Evolutionary conservation across 129 eudicot genomes (phyloP).

Genomic region (Logfia minima): DNA sequence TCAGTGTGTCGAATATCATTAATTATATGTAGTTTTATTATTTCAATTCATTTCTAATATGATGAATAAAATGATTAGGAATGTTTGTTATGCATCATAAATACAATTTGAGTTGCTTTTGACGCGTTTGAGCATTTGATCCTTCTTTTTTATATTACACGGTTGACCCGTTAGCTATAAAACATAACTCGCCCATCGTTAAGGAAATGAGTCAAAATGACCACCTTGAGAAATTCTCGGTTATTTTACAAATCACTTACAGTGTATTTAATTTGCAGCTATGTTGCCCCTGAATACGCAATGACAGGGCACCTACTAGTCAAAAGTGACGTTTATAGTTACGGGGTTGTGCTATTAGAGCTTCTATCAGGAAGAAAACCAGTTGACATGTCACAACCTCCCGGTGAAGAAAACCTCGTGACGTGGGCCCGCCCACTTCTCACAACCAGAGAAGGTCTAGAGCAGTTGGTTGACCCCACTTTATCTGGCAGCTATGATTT

Average conservation of each 20-base stretch:
- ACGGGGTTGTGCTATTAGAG: constrained; percentile 90
- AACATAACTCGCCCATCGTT: background rate
- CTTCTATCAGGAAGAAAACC: constrained; percentile 89
- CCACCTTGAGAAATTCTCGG: background rate
- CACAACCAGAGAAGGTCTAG: constrained; percentile 77
- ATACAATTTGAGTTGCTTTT: background rate
- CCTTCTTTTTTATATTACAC: background rate
- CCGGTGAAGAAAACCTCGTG: constrained; percentile 91
- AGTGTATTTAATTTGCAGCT: constrained; percentile 46
- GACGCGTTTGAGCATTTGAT: background rate
- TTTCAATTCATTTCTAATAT: background rate
- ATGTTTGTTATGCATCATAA: background rate
- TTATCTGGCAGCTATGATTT: constrained; percentile 60
- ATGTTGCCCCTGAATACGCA: constrained; percentile 98
- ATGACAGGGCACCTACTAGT: constrained; percentile 99
- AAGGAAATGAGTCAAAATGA: background rate
- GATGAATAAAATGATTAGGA: background rate
- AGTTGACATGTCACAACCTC: constrained; percentile 94
- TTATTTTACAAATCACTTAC: constrained; percentile 25
- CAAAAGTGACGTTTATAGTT: constrained; percentile 94
- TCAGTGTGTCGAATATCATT: background rate
- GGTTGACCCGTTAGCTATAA: background rate
- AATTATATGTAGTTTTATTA: background rate
- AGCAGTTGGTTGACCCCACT: constrained; percentile 69
- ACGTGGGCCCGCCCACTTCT: constrained; percentile 93